These are phyloP conservation scores for Collybia sp. DNA, from an alignment of 768 basidiomycete species.

Conservation along the genomic window DNA sequence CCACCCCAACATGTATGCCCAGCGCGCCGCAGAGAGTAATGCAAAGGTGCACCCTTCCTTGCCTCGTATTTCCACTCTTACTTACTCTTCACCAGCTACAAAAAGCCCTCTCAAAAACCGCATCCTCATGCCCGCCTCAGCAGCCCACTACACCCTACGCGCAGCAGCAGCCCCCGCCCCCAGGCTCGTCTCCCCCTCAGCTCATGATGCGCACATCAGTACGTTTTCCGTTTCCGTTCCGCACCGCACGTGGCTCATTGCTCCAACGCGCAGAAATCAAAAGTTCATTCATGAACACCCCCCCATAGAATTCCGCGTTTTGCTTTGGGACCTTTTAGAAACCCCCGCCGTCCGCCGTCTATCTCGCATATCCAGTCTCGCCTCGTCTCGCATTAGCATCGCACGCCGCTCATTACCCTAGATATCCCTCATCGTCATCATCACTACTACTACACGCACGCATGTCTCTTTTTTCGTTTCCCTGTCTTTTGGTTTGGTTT, in stretches of 20 bases:
- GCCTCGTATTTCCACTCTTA: constrained; percentile 1
- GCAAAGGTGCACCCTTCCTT: constrained; percentile 50
- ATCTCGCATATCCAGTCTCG: constrained; percentile 6
- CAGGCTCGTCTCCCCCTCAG: constrained; percentile 34
- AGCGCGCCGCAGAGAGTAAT: constrained; percentile 66
- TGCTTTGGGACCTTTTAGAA: constrained; percentile 16
- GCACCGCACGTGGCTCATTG: too few relatives aligned
- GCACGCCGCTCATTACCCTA: constrained; percentile 12
- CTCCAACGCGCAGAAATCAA: constrained; percentile 19
- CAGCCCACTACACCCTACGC: constrained; percentile 7
- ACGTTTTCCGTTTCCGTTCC: too few relatives aligned
- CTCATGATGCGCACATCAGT: constrained; percentile 58
- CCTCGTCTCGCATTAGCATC: constrained; percentile 12
- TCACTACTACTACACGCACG: not conserved
- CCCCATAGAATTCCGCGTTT: not conserved
- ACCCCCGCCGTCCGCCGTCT: not conserved
- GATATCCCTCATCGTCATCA: not conserved
- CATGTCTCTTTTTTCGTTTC: too few relatives aligned
- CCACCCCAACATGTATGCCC: constrained; percentile 67
- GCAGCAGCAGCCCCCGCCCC: constrained; percentile 30
- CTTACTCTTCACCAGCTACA: constrained; percentile 37
- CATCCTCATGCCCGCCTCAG: constrained; percentile 30
- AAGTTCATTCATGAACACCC: constrained; percentile 11
- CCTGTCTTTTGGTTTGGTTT: too few relatives aligned
- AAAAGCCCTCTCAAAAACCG: constrained; percentile 57